Percentiles rank a stretch among this genome's conserved stretches.
These are phyloP conservation scores for Fusarium falciforme DNA, from an alignment of 2,329 filamentous ascomycete genomes.

Conservation along the genomic window DNA sequence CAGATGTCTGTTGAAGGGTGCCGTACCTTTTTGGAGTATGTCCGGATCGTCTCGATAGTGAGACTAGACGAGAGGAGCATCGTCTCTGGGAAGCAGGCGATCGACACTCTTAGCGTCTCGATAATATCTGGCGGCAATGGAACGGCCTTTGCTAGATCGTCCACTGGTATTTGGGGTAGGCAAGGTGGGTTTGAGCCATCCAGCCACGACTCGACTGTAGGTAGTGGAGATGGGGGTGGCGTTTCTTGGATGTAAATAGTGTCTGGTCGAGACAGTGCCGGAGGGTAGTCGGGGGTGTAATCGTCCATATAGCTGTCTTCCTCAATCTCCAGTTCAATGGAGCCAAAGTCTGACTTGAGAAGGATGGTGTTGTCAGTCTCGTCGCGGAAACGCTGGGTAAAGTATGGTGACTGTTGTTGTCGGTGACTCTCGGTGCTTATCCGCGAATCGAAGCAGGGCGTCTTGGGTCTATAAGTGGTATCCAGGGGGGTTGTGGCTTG, in stretches of 20 bases:
- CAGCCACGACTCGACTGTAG: conserved; percentile 52
- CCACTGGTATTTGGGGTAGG: conserved; percentile 44
- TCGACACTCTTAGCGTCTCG: conserved; percentile 65
- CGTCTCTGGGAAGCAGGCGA: conserved; percentile 69
- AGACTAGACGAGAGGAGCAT: conserved; percentile 67
- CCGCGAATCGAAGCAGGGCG: conserved; percentile 22
- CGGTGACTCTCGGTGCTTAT: conserved; percentile 13
- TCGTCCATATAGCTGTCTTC: conserved; percentile 30
- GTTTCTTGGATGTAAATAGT: conserved; percentile 48
- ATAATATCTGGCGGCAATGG: conserved; percentile 65
- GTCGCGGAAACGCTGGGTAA: conserved; percentile 27
- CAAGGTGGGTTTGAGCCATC: conserved; percentile 47
- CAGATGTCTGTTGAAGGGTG: conserved; percentile 49
- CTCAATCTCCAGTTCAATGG: conserved; percentile 33
- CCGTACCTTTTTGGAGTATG: conserved; percentile 64
- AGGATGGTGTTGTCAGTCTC: conserved; percentile 34
- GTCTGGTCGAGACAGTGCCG: conserved; percentile 24
- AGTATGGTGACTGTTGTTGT: conserved; percentile 17
- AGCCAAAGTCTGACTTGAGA: conserved; percentile 35
- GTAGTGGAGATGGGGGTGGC: conserved; percentile 49
- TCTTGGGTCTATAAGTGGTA: conserved; percentile 13
- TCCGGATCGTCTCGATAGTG: conserved; percentile 67
- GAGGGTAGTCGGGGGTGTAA: background rate
- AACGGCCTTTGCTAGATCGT: conserved; percentile 54
- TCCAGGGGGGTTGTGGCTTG: conserved; percentile 20